Evolutionary conservation across 2,329 filamentous ascomycete species (phyloP), one percentile per base, ranked within the genome.

Genomic region (Fusarium sacchari): DNA sequence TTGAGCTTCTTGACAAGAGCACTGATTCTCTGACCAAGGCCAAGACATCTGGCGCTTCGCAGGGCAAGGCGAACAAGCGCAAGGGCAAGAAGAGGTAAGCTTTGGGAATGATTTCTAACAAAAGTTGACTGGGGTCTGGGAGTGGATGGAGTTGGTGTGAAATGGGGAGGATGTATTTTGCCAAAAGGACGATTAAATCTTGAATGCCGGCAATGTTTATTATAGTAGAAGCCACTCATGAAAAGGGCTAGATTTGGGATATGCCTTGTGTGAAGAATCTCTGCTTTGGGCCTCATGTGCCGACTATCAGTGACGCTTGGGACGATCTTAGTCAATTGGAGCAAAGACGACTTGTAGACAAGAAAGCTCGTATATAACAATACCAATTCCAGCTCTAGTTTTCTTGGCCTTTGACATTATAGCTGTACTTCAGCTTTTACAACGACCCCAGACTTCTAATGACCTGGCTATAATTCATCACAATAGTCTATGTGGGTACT

Each of bases 1-100:
- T 90, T 81, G 90, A 92, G 82, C 81, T 91, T 46, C 82, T 92
- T 15, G 89, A 90, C 78, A 90, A 90, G 83, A 89, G 87, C 76
- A 84, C 87, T 26, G 88, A 89, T 71, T 88, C 87, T 58, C 83
- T 90, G 28, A 81, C 80, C 71, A 86, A 86, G 80, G 84, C 83
- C 67, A 89, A 88, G 83, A 78, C 86, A 8, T 86, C 85, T 24
- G 86, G 87, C 52, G 79, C 83, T 40, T 84, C 87, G 78, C 81
- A 82, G 73, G 80, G 80, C 74, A 86, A 84, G 83, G 81, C 85
- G 60, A 87, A 83, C 82, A 89, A 88, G 83, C 80, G 87, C 71
- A 88, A 85, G 82, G 82, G 81, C 77, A 89, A 86, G 84, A 89
- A 89, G 84, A 86, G 84, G 81, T 89, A 78, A 83, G 72, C n/a